Evolutionary conservation across 2,329 filamentous ascomycete genomes (phyloP), one percentile per base, ranked within the genome.

Genomic region (Pseudovirgaria hyperparasitica): DNA sequence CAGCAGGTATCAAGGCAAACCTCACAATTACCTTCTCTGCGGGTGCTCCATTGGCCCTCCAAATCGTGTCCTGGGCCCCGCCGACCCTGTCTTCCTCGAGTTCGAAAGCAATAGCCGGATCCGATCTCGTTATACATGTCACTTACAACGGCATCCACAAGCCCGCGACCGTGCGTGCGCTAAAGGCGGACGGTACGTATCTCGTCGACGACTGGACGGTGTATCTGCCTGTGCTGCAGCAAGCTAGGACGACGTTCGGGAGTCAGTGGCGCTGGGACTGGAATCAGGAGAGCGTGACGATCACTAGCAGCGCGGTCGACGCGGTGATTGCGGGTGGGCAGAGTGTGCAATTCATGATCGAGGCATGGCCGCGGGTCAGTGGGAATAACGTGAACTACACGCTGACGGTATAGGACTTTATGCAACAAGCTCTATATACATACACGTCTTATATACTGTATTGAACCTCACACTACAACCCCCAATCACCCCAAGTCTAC

Each of bases 191-290:
- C 32, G 66, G 65, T 1, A 54, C 46, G 5, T 67, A 58, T 27
- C 41, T 74, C 5, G 55, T 67, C 4, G 70, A 75, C 35, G 58
- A 64, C 26, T 75, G 65, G 65, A 74, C 70, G 0, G 45, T 57
- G 38, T 68, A 57, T 16, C 45, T 72, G 2, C 62, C 63, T 0
- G 54, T 61, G 3, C 41, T 74, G 14, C 66, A 72, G 39, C 55
- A 67, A 35, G 52, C 38, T 0, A 29, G 50, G 6, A 45, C 46
- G 34, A 72, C 68, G 3, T 70, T 60, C 30, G 51, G 42, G 6
- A 54, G 45, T 12, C 65, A 70, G 30, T n/a, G n/a, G n/a, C n/a
- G n/a, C n/a, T 73, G 62, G 58, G 60, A 62, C 26, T 71, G 59
- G 51, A 61, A 67, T 32, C 52, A 41, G 1, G 39, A 45, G 10